Percentiles rank a stretch among this genome's conserved stretches.
Evolutionary conservation across 2,329 filamentous ascomycete genomes (phyloP).

Genomic region (Leptographium galeiforme): DNA sequence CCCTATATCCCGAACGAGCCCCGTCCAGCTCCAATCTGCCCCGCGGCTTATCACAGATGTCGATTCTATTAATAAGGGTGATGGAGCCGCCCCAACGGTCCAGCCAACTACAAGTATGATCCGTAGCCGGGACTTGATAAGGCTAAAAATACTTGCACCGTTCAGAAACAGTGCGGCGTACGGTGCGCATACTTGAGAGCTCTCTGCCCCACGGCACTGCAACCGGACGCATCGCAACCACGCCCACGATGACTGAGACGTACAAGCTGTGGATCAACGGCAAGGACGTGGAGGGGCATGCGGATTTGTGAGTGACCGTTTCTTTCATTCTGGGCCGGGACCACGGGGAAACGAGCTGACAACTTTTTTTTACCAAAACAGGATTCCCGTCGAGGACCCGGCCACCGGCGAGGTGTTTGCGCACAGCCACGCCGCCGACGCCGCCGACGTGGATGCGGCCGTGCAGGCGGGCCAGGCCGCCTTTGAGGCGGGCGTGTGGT

Average conservation of each 20-base stretch:
- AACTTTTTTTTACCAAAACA: too few relatives aligned
- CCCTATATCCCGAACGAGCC: too few relatives aligned
- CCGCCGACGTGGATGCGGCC: slow-evolving; percentile 27
- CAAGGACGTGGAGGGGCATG: slow-evolving; percentile 7
- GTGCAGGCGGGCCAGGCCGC: slow-evolving; percentile 27
- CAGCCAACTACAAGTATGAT: too few relatives aligned
- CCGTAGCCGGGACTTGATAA: not conserved
- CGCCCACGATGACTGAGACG: not conserved
- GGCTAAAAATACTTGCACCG: not conserved
- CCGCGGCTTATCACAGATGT: too few relatives aligned
- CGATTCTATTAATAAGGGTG: too few relatives aligned
- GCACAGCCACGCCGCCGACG: slow-evolving; percentile 31
- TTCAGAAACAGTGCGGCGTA: not conserved
- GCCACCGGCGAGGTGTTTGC: slow-evolving; percentile 16
- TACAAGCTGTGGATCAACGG: slow-evolving; percentile 12
- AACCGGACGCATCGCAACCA: not conserved
- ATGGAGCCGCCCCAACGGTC: too few relatives aligned
- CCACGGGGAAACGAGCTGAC: not conserved
- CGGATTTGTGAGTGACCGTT: slow-evolving; percentile 10
- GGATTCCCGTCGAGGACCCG: slow-evolving; percentile 16
- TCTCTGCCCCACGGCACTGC: not conserved
- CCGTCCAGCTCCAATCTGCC: too few relatives aligned
- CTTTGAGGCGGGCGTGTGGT: slow-evolving; percentile 42
- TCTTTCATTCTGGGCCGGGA: not conserved
- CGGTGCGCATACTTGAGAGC: too few relatives aligned